Conservation (phyloP, 805 yeast species). For the Metschnikowia arizonensis region DNA sequence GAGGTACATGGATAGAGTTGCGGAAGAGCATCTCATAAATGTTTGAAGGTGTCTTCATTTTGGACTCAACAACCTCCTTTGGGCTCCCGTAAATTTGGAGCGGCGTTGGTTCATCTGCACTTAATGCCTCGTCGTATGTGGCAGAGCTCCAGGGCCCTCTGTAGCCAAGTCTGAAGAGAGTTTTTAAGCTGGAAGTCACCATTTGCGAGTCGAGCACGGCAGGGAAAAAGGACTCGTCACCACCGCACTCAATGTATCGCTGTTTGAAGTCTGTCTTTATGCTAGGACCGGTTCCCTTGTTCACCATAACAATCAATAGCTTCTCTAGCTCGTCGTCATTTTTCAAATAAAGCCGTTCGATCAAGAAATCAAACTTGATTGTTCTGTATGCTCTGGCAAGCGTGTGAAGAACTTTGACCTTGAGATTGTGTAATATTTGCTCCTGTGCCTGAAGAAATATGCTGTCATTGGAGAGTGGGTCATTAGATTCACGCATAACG, state of each 20-base stretch:
- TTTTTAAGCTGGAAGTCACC: conserved; percentile 22
- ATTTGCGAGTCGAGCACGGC: conserved; percentile 20
- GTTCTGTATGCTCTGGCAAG: conserved; percentile 29
- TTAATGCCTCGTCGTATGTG: not conserved
- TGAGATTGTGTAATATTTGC: conserved; percentile 28
- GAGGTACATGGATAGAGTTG: conserved; percentile 3
- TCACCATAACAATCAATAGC: conserved; percentile 26
- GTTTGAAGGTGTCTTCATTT: not conserved
- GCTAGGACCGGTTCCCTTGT: conserved; percentile 26
- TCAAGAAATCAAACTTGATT: conserved; percentile 27
- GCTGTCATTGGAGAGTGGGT: conserved; percentile 27
- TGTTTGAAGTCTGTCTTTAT: conserved; percentile 30
- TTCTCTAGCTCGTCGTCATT: conserved; percentile 25
- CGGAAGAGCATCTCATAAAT: conserved; percentile 12
- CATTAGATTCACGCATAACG: conserved; percentile 19
- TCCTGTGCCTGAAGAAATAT: conserved; percentile 27
- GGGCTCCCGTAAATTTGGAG: conserved; percentile 1
- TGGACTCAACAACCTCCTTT: not conserved
- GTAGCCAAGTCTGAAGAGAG: conserved; percentile 10
- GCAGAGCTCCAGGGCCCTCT: conserved; percentile 14
- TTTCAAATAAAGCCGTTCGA: conserved; percentile 18
- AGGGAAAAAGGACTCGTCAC: conserved; percentile 14
- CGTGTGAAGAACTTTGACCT: conserved; percentile 28
- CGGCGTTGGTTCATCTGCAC: not conserved
- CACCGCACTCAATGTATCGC: conserved; percentile 13